Percentiles rank a stretch among this genome's conserved stretches.
Conservation (phyloP, 192 early-diverging fungal genomes). For the Linnemannia zychae region DNA sequence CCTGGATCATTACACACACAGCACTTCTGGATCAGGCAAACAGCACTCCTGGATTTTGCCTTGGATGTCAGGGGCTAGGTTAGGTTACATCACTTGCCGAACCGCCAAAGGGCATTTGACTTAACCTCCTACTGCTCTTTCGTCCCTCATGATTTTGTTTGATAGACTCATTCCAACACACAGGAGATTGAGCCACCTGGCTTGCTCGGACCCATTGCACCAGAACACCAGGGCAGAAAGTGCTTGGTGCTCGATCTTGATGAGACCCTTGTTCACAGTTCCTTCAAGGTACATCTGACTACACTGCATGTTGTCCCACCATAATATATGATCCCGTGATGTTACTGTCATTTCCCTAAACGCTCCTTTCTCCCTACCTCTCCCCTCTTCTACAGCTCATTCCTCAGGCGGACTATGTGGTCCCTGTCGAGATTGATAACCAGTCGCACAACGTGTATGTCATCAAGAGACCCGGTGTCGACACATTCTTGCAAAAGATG, state of each 20-base stretch:
- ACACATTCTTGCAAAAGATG: constrained; percentile 89
- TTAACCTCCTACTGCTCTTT: neutral
- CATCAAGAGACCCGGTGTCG: constrained; percentile 96
- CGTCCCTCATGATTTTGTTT: neutral
- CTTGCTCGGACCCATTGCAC: constrained; percentile 78
- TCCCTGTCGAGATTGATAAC: constrained; percentile 94
- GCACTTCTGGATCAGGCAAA: neutral
- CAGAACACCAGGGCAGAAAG: constrained; percentile 81
- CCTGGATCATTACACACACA: neutral
- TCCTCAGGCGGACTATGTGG: constrained; percentile 87
- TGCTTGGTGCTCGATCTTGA: constrained; percentile 97
- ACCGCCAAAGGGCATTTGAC: neutral
- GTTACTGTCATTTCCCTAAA: neutral
- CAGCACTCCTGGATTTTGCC: neutral
- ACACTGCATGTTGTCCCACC: too few species aligned
- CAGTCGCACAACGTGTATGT: constrained; percentile 96
- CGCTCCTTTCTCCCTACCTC: neutral
- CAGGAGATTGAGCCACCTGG: constrained; percentile 50
- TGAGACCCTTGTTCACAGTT: constrained; percentile 97
- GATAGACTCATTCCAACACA: constrained; percentile 29
- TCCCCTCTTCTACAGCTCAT: constrained; percentile 48
- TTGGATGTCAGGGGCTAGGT: neutral
- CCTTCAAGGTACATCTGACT: constrained; percentile 78
- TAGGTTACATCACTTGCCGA: neutral
- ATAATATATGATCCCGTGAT: too few species aligned